These are phyloP conservation scores for Annulohypoxylon stygium DNA, from an alignment of 495 filamentous ascomycete species.

Conservation along the genomic window DNA sequence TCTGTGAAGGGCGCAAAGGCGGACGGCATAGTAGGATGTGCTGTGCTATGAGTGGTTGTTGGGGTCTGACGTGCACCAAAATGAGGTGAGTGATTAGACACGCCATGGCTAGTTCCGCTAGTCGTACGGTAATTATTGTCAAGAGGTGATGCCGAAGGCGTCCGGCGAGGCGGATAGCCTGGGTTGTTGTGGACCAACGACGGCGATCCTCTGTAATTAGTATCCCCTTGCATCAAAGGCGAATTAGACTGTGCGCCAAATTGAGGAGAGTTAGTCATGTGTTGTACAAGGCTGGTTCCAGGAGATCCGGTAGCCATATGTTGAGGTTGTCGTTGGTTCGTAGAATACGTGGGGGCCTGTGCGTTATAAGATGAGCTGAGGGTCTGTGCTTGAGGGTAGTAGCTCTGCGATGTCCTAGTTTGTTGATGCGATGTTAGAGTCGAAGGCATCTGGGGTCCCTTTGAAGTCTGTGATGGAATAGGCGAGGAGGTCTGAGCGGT, in stretches of 20 bases:
- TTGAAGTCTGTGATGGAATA: conserved; percentile 48
- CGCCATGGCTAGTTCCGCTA: conserved; percentile 46
- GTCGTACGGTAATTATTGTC: conserved; percentile 53
- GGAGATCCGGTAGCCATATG: conserved; percentile 56
- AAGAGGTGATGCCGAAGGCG: conserved; percentile 55
- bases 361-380: conserved; percentile 47
- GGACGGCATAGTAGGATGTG: conserved; percentile 46
- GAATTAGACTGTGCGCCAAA: conserved; percentile 57
- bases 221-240: conserved; percentile 53
- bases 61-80: conserved; percentile 51
- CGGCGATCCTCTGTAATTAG: conserved; percentile 56
- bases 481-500: conserved; percentile 47
- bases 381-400: conserved; percentile 46
- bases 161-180: conserved; percentile 55
- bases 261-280: conserved; percentile 59
- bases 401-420: conserved; percentile 43
- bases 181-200: conserved; percentile 50
- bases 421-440: conserved; percentile 49
- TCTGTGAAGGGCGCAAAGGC: conserved; percentile 49
- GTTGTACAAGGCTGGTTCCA: conserved; percentile 51
- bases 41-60: conserved; percentile 48
- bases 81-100: conserved; percentile 56
- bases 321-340: conserved; percentile 60
- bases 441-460: conserved; percentile 50
- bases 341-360: conserved; percentile 50